Base-by-base conservation (phyloP, 1,284 basidiomycete species). In the Cryptococcus sp. region DNA sequence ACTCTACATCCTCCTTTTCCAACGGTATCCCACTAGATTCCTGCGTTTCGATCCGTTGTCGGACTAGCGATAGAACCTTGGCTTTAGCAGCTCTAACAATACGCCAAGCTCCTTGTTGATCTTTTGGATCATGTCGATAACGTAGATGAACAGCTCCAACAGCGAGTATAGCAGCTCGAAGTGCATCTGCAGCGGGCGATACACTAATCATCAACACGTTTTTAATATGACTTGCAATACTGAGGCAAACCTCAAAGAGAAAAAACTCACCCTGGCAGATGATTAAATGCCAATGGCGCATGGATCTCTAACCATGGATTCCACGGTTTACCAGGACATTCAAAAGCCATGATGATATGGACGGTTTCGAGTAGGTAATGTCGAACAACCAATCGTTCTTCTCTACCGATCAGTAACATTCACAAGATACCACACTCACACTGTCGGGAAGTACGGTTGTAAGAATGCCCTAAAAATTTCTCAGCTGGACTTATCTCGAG, bases 251-350 rank as follows among this genome's bases (percentile, higher is more conserved):
- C 23, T 23, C 2, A 23, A 23, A 23, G 23, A 23, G 23, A 23
- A 49, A 41, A 6, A 33, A 35, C 69, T 50, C 38, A 72, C 68
- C 68, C 70, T 30, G 71, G 72, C 0, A 67, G 56, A 50, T 68
- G 65, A 3, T 61, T 65, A 52, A 75, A 75, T 0, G 73, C 73
- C 23, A 72, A 56, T 13, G 71, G 66, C 6, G 71, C 71, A 47
- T 73, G 71, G 4, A 72, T 60, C 2, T 58, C 60, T 5, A 75
- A 55, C 73, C 73, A 75, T 1, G 73, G 73, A 54, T 75, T 75
- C 69, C 70, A 73, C 1, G 69, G 68, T 34, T 60, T 63, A 42
- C 59, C 56, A 2, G 59, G 53, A 3, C 62, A 65, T 38, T 75
- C 70, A 46, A 71, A 70, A 0, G 73, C 73, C 31, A 73, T 64